Percentiles rank a stretch among this genome's conserved stretches.
phyloP scores from a whole-genome alignment of 257 asterid genomes.

The Paulownia fortunei region DNA sequence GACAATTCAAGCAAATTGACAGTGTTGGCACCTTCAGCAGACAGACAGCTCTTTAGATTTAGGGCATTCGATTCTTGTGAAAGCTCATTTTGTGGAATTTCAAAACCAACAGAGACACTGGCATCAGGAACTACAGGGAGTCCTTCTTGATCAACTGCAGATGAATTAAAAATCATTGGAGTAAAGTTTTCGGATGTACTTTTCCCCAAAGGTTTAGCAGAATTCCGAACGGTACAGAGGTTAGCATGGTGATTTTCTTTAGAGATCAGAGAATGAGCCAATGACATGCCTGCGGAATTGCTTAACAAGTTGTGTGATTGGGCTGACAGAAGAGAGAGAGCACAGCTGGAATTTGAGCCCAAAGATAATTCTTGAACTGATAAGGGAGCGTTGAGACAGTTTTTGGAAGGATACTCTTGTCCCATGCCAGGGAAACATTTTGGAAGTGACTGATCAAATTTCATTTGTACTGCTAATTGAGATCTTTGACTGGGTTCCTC shows the following conservation, averaged over 20 bases:
- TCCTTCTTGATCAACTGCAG: slow-evolving; percentile 17
- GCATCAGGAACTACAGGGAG: background rate
- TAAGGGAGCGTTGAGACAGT: slow-evolving; percentile 25
- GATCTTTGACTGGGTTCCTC: slow-evolving; percentile 30
- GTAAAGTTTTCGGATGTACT: background rate
- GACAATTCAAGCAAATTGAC: slow-evolving; percentile 63
- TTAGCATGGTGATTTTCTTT: slow-evolving; percentile 22
- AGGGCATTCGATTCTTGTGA: slow-evolving; percentile 22
- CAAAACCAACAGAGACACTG: background rate
- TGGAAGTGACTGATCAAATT: slow-evolving; percentile 26
- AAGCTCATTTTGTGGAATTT: background rate
- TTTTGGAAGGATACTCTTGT: slow-evolving; percentile 32
- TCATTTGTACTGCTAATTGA: slow-evolving; percentile 27
- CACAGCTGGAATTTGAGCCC: slow-evolving; percentile 48
- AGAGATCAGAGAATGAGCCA: slow-evolving; percentile 25
- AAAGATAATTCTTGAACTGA: slow-evolving; percentile 34
- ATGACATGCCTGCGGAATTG: slow-evolving; percentile 33
- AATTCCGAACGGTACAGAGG: slow-evolving; percentile 23
- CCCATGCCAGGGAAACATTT: slow-evolving; percentile 26
- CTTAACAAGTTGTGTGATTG: slow-evolving; percentile 38
- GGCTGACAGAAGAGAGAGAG: slow-evolving; percentile 93
- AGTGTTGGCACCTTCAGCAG: slow-evolving; percentile 40
- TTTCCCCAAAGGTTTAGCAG: slow-evolving; percentile 11
- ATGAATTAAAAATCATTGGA: background rate
- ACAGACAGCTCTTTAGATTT: slow-evolving; percentile 8